phyloP scores from a whole-genome alignment of 176 grass and related monocot species.

The Carex kokanica region DNA sequence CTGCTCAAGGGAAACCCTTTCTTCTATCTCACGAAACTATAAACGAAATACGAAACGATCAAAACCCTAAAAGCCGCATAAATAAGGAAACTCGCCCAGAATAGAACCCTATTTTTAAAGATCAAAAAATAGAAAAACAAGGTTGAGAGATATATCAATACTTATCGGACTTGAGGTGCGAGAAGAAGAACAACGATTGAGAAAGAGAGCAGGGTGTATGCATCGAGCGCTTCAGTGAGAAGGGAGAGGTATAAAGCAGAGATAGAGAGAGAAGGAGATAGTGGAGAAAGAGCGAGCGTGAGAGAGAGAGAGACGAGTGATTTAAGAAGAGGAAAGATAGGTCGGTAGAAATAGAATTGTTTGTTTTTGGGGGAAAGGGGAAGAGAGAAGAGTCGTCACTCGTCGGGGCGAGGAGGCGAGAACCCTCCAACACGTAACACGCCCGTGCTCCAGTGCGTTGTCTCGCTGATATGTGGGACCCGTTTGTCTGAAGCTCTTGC shows the following conservation, averaged over 20 bases:
- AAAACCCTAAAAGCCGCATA: slow-evolving; percentile 23
- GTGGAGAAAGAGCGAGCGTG: slow-evolving; percentile 2
- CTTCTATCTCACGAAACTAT: slow-evolving; percentile 43
- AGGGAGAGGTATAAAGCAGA: slow-evolving; percentile 12
- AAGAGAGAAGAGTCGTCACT: not conserved
- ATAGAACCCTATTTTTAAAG: slow-evolving; percentile 44
- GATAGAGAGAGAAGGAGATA: slow-evolving; percentile 3
- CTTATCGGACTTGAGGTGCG: slow-evolving; percentile 34
- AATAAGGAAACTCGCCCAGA: slow-evolving; percentile 13
- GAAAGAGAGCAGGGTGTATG: not conserved
- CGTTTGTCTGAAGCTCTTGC: not conserved
- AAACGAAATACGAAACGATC: not conserved
- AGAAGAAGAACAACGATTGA: not conserved
- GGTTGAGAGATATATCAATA: not conserved
- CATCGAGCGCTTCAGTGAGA: slow-evolving; percentile 40
- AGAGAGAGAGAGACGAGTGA: not conserved
- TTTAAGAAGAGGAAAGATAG: slow-evolving; percentile 11
- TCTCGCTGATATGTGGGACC: slow-evolving; percentile 19
- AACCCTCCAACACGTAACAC: slow-evolving; percentile 12
- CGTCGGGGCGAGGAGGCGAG: slow-evolving; percentile 19
- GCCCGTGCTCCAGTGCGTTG: not conserved
- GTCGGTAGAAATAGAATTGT: slow-evolving; percentile 24
- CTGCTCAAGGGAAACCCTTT: slow-evolving; percentile 40
- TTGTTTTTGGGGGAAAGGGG: slow-evolving; percentile 21
- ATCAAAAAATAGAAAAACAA: not conserved